Base-by-base conservation (phyloP, 2,329 filamentous ascomycete species). In the Fusarium succisae region DNA sequence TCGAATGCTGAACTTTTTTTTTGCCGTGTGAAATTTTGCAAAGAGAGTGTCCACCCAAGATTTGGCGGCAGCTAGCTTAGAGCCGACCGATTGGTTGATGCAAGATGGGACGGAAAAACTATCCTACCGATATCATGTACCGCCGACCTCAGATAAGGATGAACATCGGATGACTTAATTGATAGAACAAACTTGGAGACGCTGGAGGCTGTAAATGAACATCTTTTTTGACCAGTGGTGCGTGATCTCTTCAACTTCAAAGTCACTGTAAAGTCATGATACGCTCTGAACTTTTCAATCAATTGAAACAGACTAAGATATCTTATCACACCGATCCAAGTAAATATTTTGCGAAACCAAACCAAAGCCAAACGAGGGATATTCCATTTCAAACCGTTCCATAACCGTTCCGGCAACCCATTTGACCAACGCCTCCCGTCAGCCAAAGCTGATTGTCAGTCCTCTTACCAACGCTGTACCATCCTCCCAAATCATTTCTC, bases 1-100 rank as follows among this genome's bases (percentile, higher is more conserved):
- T 67, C 71, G 59, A 77, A 68, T 48, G 51, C 67, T 70, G 51
- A 59, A 70, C 61, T 63, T 70, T 75, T 79, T 78, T 77, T 79
- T 65, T 66, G 53, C 63, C 32, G 72, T 77, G 77, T 80, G 78
- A 80, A 80, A 80, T 78, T 80, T 80, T 68, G 65, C 65, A 79
- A 76, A 72, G 63, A 63, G 55, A 69, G 63, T 76, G 63, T 55
- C 65, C 68, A 68, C 72, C 43, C 6, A 65, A 74, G 59, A 63
- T 74, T 47, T 65, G 71, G 39, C 68, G 65, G 69, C 69, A 77
- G 77, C 73, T 76, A 69, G 62, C 65, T 76, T 72, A 17, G 60
- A 50, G 56, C 62, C 37, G 17, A 55, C 61, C 67, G 68, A 79
- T 79, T 79, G 77, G 76, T 24, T n/a, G 18, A 22, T 37, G 2